Evolutionary conservation across 805 yeast genomes (phyloP), one percentile per base, ranked within the genome.

Genomic region (Spathaspora hagerdaliae): DNA sequence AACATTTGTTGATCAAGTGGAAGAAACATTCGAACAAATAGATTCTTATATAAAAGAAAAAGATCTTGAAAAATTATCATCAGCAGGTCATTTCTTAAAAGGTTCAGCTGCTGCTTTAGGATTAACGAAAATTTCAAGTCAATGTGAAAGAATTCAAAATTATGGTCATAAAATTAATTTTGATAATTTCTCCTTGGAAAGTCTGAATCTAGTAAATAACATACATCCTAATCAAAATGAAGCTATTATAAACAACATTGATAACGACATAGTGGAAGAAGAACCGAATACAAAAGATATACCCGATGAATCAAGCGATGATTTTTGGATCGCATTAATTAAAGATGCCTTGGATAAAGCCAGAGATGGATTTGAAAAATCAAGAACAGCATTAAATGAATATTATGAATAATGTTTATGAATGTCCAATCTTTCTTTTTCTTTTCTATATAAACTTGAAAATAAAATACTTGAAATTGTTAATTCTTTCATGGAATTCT

Each of bases 81-180:
- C 82, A 11, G 69, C 86, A 55, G 99, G 99, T 11, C 99, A 94
- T 63, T 94, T 88, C 60, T 73, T 94, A 46, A 94, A 94, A 62
- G 99, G 99, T 39, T 85, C 96, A 10, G 95, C 97, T 1, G 96
- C 97, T 2, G 92, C 97, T 0, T 71, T 94, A 47, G 99, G 99
- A 2, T 74, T 94, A 46, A 79, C 78, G 38, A 81, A 82, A 50
- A 87, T 94, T 41, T 90, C 90, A 47, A 78, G 81, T 58, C 85
- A 90, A 55, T 94, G 99, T 67, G 99, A 91, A 64, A 74, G 91
- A 19, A 91, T 94, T 50, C 99, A 94, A 65, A 91, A 91, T 61
- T 81, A 87, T 52, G 98, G 96, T 19, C 78, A 79, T 48, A 71
- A 69, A 52, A 65, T 51, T 34, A 71, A 71, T 46, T 70, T 65